Evolutionary conservation across 352 stramenopile species (phyloP).

Genomic region (Paralagenidium karlingii): DNA sequence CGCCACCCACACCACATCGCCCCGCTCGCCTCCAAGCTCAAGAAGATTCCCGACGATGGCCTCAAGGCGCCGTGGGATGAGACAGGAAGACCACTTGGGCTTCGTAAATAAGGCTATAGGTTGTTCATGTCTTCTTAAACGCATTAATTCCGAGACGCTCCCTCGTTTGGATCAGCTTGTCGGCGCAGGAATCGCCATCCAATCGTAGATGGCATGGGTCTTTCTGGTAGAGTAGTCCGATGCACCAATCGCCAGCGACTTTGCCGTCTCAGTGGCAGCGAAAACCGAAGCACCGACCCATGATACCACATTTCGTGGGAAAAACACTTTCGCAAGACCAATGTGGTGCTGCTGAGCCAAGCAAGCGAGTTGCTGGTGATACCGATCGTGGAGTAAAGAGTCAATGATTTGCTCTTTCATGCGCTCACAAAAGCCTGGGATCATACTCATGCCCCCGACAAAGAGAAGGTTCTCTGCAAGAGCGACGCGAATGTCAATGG

Average conservation of each 20-base stretch:
- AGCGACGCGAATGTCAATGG: slow-evolving; percentile 45
- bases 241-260: slow-evolving; percentile 23
- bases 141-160: too few species aligned
- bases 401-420: slow-evolving; percentile 2
- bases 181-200: too few species aligned
- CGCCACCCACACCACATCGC: slow-evolving; percentile 73
- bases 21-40: slow-evolving; percentile 37
- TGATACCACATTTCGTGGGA: slow-evolving; percentile 55
- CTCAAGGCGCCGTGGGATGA: slow-evolving; percentile 75
- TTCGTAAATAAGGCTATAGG: too few species aligned
- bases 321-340: slow-evolving; percentile 29
- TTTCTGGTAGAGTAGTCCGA: slow-evolving; percentile 30
- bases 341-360: slow-evolving; percentile 13
- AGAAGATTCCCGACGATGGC: slow-evolving; percentile 50
- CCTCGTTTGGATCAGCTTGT: too few species aligned
- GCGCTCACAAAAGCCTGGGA: slow-evolving; percentile 28
- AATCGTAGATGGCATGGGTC: too few species aligned
- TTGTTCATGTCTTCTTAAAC: too few species aligned
- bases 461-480: slow-evolving; percentile 70
- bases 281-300: slow-evolving; percentile 76
- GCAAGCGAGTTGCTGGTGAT: slow-evolving; percentile 20
- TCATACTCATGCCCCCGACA: slow-evolving; percentile 60
- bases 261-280: slow-evolving; percentile 37
- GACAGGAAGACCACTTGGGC: slow-evolving; percentile 45
- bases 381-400: slow-evolving; percentile 38